Conservation (phyloP, 352 stramenopile species). For the Phytophthora kernoviae region DNA sequence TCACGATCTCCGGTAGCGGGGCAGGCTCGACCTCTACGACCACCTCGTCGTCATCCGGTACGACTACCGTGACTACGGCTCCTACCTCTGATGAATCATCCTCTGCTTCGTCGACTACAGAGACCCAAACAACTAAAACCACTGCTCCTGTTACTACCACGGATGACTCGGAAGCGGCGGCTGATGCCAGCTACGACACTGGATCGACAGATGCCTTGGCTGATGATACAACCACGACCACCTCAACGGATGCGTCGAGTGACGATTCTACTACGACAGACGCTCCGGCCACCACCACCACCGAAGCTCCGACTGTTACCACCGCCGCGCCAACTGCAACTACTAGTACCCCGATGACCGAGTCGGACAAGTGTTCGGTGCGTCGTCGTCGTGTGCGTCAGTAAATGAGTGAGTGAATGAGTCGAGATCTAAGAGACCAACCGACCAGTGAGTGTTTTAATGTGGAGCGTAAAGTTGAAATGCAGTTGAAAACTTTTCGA, state of each 20-base stretch:
- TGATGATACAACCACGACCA: slow-evolving; percentile 5
- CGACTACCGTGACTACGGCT: slow-evolving; percentile 1
- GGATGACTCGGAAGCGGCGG: slow-evolving; percentile 17
- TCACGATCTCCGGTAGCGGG: slow-evolving; percentile 33
- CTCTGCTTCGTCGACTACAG: slow-evolving; percentile 4
- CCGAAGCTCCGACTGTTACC: slow-evolving; percentile 10
- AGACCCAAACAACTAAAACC: not conserved
- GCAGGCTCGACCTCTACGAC: slow-evolving; percentile 5
- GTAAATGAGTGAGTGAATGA: slow-evolving; percentile 1
- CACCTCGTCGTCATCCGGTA: not conserved
- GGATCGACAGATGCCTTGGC: not conserved
- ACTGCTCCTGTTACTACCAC: slow-evolving; percentile 8
- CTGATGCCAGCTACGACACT: slow-evolving; percentile 12
- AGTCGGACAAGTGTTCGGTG: slow-evolving; percentile 22
- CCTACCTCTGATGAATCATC: not conserved
- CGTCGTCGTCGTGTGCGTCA: slow-evolving; percentile 16
- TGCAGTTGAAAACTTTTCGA: not conserved
- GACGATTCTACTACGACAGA: slow-evolving; percentile 8
- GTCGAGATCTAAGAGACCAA: not conserved
- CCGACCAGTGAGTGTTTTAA: slow-evolving; percentile 1
- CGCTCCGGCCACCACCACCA: slow-evolving; percentile 10
- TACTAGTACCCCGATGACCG: not conserved
- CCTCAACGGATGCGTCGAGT: slow-evolving; percentile 9
- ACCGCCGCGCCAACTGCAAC: slow-evolving; percentile 3
- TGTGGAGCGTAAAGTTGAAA: not conserved